A percentile compares a stretch with the other conserved stretches of the same genome.
These are phyloP conservation scores for Termitomyces sp. DNA, from an alignment of 768 basidiomycete species.

Conservation along the genomic window DNA sequence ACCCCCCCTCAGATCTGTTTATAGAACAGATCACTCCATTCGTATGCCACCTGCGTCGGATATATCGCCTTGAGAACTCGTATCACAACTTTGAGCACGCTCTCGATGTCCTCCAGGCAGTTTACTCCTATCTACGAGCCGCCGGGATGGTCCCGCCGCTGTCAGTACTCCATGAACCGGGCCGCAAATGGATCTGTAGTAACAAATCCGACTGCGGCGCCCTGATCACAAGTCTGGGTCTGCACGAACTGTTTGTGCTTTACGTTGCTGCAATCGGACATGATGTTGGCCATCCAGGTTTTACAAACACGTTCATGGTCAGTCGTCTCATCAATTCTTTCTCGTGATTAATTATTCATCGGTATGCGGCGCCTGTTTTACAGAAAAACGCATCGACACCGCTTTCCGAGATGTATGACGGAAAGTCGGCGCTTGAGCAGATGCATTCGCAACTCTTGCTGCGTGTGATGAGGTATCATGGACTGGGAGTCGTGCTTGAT, in stretches of 20 bases:
- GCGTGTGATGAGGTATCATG: conserved; percentile 75
- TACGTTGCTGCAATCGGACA: conserved; percentile 94
- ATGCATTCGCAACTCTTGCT: conserved; percentile 85
- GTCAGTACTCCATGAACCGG: conserved; percentile 51
- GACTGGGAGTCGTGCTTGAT: conserved; percentile 64
- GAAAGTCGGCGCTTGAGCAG: conserved; percentile 85
- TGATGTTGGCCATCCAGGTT: conserved; percentile 95
- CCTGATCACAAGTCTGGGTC: conserved; percentile 41
- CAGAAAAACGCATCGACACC: conserved; percentile 95
- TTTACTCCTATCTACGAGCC: conserved; percentile 75
- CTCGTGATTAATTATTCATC: conserved; percentile 1
- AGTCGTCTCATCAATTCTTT: conserved; percentile 19
- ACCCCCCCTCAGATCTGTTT: conserved; percentile 8
- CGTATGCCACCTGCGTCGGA: conserved; percentile 81
- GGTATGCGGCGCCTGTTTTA: background rate
- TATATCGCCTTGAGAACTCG: conserved; percentile 87
- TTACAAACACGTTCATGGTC: conserved; percentile 93
- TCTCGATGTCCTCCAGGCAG: conserved; percentile 91
- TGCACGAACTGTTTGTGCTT: conserved; percentile 76
- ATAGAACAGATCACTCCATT: conserved; percentile 73
- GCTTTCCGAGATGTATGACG: conserved; percentile 81
- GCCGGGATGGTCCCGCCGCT: conserved; percentile 81
- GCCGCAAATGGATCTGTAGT: conserved; percentile 34
- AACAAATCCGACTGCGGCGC: conserved; percentile 31
- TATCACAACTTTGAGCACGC: conserved; percentile 99